Conservation (phyloP, 257 asterid genomes). For the Solanum bulbocastanum region DNA sequence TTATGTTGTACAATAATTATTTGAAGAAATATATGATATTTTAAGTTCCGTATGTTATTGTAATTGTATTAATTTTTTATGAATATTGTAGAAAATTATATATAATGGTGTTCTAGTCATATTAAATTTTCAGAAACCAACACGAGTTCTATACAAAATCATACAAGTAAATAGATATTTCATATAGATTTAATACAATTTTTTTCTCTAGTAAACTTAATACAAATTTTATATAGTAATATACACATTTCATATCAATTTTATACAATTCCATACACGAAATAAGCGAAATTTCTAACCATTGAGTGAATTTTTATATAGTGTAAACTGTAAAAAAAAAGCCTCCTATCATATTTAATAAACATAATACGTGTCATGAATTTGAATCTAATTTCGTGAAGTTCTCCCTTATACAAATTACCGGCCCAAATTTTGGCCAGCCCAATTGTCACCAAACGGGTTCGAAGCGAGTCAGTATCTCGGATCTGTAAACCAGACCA, state of each 20-base stretch:
- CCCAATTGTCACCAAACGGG: not conserved
- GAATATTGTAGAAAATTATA: no score
- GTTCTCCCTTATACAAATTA: not conserved
- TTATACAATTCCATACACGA: not conserved
- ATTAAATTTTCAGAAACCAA: not conserved
- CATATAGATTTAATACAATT: no score
- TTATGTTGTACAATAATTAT: no score
- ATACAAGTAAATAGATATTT: no score
- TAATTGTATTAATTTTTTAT: no score
- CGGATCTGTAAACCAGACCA: not conserved
- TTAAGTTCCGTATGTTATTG: no score
- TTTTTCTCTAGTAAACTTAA: rapidly evolving
- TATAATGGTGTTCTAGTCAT: not conserved
- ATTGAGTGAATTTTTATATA: not conserved
- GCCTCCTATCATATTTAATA: no score
- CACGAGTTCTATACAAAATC: not conserved
- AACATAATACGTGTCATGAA: no score
- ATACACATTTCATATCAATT: no score
- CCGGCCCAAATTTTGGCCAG: not conserved
- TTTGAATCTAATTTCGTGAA: not conserved
- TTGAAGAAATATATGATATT: no score
- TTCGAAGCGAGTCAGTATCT: not conserved
- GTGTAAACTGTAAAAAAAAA: no score
- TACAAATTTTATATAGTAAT: no score
- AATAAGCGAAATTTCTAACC: not conserved